Evolutionary conservation across 2,329 filamentous ascomycete genomes (phyloP).

Genomic region (Alternaria alternata): DNA sequence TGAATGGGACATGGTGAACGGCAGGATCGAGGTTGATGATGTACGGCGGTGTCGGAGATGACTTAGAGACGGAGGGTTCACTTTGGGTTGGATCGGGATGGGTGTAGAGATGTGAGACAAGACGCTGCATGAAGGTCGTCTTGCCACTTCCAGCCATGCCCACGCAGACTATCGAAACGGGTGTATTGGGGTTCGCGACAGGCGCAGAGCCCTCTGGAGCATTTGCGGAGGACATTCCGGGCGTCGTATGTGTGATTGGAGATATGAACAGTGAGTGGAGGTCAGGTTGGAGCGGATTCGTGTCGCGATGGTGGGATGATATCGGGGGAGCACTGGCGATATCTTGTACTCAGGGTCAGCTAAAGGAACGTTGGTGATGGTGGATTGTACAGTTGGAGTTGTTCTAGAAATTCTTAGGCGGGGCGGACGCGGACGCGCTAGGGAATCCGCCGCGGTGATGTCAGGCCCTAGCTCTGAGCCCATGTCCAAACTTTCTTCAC

Average conservation of each 20-base stretch:
- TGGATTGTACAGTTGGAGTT: not conserved
- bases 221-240: conserved; percentile 54
- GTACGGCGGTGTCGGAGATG: conserved; percentile 72
- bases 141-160: conserved; percentile 99
- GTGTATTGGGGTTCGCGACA: conserved; percentile 43
- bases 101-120: conserved; percentile 89
- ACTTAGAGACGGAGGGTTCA: conserved; percentile 42
- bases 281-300: not conserved
- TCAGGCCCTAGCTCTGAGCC: conserved; percentile 32
- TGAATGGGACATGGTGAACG: conserved; percentile 91
- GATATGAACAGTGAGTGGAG: not conserved
- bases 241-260: conserved; percentile 2
- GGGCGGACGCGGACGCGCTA: conserved; percentile 34
- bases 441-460: conserved; percentile 31
- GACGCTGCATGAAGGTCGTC: conserved; percentile 99
- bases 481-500: conserved; percentile 21
- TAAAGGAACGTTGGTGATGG: conserved; percentile 16
- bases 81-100: conserved; percentile 63
- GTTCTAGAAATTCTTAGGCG: conserved; percentile 45
- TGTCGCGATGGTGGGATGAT: not conserved
- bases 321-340: not conserved
- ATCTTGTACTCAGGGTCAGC: not conserved
- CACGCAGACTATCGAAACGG: conserved; percentile 87
- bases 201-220: conserved; percentile 26
- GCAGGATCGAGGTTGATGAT: conserved; percentile 97